Conservation (phyloP, 495 filamentous ascomycete species). For the Tuber indicum region DNA sequence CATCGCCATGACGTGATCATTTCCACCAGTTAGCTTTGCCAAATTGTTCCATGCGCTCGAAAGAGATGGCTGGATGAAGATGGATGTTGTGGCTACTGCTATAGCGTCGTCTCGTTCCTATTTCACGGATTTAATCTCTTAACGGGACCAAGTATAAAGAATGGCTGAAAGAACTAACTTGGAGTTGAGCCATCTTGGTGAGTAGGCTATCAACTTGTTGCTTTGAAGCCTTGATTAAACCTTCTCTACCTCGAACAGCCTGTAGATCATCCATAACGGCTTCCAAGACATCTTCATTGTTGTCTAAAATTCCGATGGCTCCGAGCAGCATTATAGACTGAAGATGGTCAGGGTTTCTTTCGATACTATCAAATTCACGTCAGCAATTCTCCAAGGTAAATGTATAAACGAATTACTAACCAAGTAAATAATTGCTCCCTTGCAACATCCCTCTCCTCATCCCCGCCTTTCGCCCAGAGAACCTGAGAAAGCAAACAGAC, state of each 20-base stretch:
- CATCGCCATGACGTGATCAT: constrained; percentile 64
- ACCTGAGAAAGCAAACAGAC: constrained; percentile 83
- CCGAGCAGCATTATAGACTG: constrained; percentile 72
- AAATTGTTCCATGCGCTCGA: constrained; percentile 73
- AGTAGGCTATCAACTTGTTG: constrained; percentile 54
- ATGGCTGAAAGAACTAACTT: constrained; percentile 48
- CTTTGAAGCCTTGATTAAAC: constrained; percentile 42
- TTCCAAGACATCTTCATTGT: constrained; percentile 67
- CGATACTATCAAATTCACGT: constrained; percentile 48
- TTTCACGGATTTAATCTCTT: constrained; percentile 38
- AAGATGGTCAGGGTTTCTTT: constrained; percentile 64
- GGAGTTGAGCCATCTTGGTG: constrained; percentile 50
- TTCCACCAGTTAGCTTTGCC: constrained; percentile 49
- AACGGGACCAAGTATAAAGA: constrained; percentile 46
- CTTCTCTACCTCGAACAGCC: constrained; percentile 57
- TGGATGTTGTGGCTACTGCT: constrained; percentile 58
- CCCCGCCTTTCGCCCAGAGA: constrained; percentile 80
- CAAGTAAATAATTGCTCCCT: constrained; percentile 65
- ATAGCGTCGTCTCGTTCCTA: constrained; percentile 43
- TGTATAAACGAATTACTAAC: background rate
- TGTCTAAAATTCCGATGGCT: constrained; percentile 71
- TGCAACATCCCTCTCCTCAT: constrained; percentile 65
- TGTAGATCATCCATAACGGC: constrained; percentile 76
- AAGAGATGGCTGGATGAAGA: constrained; percentile 70
- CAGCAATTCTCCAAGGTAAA: background rate